These are phyloP conservation scores for Furculomyces boomerangus DNA, from an alignment of 371 early-diverging fungal genomes.

Conservation along the genomic window DNA sequence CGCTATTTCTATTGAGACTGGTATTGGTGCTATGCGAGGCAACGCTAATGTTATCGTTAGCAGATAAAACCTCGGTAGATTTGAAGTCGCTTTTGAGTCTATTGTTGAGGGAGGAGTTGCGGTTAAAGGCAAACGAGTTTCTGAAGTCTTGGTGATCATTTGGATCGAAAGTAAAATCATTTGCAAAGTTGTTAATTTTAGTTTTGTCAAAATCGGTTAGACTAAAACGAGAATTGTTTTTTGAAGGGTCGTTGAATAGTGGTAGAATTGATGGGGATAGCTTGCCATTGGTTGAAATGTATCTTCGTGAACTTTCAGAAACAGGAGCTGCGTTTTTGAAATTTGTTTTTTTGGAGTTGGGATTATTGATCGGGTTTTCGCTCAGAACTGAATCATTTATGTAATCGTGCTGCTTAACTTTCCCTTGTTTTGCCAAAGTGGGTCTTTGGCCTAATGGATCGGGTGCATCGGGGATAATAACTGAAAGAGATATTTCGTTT, in stretches of 20 bases:
- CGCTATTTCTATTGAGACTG: too few species aligned
- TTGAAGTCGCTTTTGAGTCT: too few species aligned
- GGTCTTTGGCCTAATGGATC: slow-evolving; percentile 15
- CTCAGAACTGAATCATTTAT: too few species aligned
- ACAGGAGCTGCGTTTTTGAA: not conserved
- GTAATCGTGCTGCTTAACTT: not conserved
- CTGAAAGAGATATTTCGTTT: slow-evolving; percentile 1
- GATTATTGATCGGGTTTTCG: not conserved
- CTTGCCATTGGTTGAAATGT: not conserved
- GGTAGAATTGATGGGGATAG: not conserved
- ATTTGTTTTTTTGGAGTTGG: not conserved
- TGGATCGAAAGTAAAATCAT: too few species aligned
- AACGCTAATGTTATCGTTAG: too few species aligned
- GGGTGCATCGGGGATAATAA: not conserved
- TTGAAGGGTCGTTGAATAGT: not conserved
- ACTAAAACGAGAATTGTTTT: not conserved
- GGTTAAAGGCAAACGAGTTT: too few species aligned
- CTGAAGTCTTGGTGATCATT: too few species aligned
- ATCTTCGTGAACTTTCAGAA: not conserved
- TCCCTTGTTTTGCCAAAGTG: not conserved
- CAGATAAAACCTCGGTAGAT: too few species aligned
- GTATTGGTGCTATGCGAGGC: too few species aligned
- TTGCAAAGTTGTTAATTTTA: too few species aligned
- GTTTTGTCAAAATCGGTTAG: too few species aligned
- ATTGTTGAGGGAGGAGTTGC: too few species aligned